Base-by-base conservation (phyloP, 2,329 filamentous ascomycete genomes). In the Neofusicoccum ribis region DNA sequence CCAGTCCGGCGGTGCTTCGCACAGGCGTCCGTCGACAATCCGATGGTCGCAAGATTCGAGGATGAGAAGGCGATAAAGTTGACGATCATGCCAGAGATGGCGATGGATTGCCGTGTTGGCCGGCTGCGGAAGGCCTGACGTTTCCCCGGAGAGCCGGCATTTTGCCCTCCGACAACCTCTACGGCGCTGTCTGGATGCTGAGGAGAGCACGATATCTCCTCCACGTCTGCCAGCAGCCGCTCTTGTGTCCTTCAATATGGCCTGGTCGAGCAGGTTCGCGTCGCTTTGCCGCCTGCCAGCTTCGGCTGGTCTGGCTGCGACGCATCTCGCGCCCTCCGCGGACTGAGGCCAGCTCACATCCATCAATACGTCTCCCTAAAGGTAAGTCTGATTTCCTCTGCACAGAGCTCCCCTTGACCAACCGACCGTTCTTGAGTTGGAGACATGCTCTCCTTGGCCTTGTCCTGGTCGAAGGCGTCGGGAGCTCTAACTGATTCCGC, bases 101-200 rank as follows among this genome's bases (percentile, higher is more conserved):
- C 41, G 56, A 60, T 47, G 43, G 56, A 39, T 37, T 63, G 49
- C n/a, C 39, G 36, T 36, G 23, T 46, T 36, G 37, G 49, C 49
- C 49, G 61, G 41, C 39, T n/a, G 61, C 37, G 49, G 47, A 54
- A 44, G 60, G 47, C 47, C 27, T 63, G 60, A 63, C 60, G 60
- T 63, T 63, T 34, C 39, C 23, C 60, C 59, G 59, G 60, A 63
- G 61, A 60, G 61, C 61, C 61, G 61, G 61, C 61, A 37, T 60
- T 60, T 37, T 60, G 50, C 41, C 47, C 60, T 63, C 60, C 60
- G 60, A 63, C 60, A 41, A 59, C 54, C 23, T 63, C 46, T 51
- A 41, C 60, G 44, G 37, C 34, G 46, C 60, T 20, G 47, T 63
- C 36, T 63, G 36, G 12, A 50, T 39, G 39, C 61, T 37, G 6